Percentiles rank a stretch among this genome's conserved stretches.
Conservation (phyloP, 2,329 filamentous ascomycete genomes). For the Hypoxylon sp. region DNA sequence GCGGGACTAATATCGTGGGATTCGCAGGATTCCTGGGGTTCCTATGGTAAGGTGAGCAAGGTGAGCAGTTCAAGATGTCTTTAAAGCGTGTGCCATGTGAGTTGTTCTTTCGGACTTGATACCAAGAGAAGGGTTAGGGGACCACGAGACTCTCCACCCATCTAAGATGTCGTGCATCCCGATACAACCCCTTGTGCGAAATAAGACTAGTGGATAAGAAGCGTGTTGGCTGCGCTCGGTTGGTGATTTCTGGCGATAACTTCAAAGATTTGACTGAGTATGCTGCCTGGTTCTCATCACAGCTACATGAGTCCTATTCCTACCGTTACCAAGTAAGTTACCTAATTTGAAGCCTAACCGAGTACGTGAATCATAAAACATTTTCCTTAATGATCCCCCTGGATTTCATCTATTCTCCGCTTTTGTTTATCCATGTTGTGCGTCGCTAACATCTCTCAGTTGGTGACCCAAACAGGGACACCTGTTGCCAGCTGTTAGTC, state of each 20-base stretch:
- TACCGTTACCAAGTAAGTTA: no score
- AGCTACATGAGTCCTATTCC: neutral
- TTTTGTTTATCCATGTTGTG: neutral
- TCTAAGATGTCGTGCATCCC: neutral
- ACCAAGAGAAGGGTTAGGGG: conserved; percentile 11
- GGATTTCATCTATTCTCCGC: neutral
- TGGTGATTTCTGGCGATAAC: neutral
- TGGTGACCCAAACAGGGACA: neutral
- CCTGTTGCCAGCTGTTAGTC: neutral
- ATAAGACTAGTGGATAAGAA: neutral
- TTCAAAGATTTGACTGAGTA: neutral
- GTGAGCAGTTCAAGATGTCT: neutral
- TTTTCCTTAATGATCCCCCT: neutral
- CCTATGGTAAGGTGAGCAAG: conserved; percentile 16
- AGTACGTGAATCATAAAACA: no score
- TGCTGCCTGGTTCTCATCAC: neutral
- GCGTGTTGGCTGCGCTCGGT: neutral
- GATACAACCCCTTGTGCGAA: neutral
- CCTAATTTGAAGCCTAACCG: no score
- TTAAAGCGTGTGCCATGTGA: neutral
- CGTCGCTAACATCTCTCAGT: neutral
- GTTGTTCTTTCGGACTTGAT: neutral
- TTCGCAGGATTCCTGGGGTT: conserved; percentile 10
- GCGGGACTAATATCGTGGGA: conserved; percentile 13
- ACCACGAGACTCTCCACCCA: conserved; percentile 8